Evolutionary conservation across 345 rosid species (phyloP).

Genomic region (Rhodamnia rubescens): DNA sequence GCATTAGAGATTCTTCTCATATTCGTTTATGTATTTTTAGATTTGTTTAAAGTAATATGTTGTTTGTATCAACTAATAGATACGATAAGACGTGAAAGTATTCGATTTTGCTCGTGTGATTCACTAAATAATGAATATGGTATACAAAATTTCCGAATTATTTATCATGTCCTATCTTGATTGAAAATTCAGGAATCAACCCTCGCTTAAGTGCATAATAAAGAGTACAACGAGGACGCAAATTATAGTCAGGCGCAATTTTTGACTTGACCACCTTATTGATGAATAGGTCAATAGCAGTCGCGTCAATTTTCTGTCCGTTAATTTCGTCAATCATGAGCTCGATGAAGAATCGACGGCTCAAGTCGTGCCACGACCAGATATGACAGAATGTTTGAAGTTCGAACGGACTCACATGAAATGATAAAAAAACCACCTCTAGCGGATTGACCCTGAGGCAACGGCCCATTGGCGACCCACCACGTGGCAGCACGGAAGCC

Average conservation of each 20-base stretch:
- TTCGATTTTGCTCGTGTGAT: no score
- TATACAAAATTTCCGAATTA: no score
- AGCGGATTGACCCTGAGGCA: neutral
- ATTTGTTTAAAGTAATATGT: no score
- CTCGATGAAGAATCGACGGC: neutral
- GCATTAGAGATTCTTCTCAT: no score
- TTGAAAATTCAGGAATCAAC: no score
- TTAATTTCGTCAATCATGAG: neutral
- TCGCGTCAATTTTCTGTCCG: neutral
- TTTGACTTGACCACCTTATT: neutral
- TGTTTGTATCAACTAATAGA: no score
- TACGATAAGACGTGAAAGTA: no score
- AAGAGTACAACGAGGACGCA: neutral
- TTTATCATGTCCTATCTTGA: no score
- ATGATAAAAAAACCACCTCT: neutral
- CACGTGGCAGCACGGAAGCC: constrained; percentile 22
- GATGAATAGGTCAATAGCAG: neutral
- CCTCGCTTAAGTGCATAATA: neutral
- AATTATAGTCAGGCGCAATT: neutral
- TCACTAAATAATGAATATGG: no score
- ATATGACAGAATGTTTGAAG: neutral
- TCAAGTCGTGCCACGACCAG: neutral
- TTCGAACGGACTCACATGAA: neutral
- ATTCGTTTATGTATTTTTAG: no score
- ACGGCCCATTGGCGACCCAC: constrained; percentile 1